phyloP scores from a whole-genome alignment of 176 grass and related monocot species.

The Miscanthus lutarioriparius region DNA sequence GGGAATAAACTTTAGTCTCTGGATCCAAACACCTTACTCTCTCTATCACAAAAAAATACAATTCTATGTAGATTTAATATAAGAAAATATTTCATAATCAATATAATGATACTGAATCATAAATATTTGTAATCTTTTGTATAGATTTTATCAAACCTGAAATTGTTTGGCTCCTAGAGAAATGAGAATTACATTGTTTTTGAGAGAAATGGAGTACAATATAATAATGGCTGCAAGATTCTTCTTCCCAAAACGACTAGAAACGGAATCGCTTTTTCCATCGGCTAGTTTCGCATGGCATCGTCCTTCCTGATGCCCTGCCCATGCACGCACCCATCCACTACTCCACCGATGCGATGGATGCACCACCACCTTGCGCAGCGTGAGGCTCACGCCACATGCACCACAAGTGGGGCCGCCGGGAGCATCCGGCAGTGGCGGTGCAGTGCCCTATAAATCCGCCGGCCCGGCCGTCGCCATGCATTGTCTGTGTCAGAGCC shows the following conservation, averaged over 20 bases:
- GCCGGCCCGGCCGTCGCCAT: not conserved
- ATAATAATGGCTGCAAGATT: not conserved
- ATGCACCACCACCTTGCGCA: not conserved
- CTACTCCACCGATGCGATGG: not conserved
- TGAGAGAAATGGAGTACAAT: too few relatives aligned
- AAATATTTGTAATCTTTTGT: too few relatives aligned
- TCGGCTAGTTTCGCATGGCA: constrained; percentile 32
- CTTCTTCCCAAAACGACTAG: constrained; percentile 29
- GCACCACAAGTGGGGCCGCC: not conserved
- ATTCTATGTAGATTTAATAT: too few relatives aligned
- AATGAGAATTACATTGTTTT: too few relatives aligned
- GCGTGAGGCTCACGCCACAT: constrained; percentile 36
- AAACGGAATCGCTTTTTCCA: constrained; percentile 22
- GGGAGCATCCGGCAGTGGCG: not conserved
- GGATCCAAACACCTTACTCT: too few relatives aligned
- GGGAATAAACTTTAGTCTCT: too few relatives aligned
- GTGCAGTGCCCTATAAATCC: constrained; percentile 32
- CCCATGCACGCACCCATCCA: not conserved
- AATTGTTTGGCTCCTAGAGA: too few relatives aligned
- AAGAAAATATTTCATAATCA: too few relatives aligned
- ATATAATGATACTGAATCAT: too few relatives aligned
- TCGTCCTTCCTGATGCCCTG: constrained; percentile 6
- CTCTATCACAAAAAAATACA: too few relatives aligned
- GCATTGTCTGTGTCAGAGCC: not conserved
- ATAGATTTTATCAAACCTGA: too few relatives aligned